Evolutionary conservation across 1,139 yeast genomes (phyloP).

Genomic region (Citeromyces siamensis): DNA sequence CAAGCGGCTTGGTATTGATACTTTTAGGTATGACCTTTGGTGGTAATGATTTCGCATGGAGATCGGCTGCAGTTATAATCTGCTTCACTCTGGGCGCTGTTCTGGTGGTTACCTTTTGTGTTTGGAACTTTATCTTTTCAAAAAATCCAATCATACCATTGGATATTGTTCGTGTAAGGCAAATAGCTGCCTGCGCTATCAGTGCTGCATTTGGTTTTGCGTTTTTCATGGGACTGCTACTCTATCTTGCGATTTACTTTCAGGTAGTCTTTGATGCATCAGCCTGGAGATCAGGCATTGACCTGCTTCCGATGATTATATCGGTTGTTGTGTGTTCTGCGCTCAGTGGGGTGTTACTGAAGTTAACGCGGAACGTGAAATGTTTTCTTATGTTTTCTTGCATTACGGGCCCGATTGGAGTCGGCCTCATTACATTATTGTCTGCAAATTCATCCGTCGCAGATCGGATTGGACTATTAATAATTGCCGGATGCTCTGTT

Average conservation of each 20-base stretch:
- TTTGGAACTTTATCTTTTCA: constrained; percentile 36
- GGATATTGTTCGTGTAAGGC: constrained; percentile 25
- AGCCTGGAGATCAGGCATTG: constrained; percentile 48
- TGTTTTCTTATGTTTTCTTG: constrained; percentile 33
- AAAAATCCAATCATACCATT: constrained; percentile 33
- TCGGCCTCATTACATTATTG: constrained; percentile 34
- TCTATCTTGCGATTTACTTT: constrained; percentile 41
- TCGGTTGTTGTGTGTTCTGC: constrained; percentile 34
- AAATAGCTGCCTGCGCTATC: constrained; percentile 24
- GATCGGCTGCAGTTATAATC: constrained; percentile 40
- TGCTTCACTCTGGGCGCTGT: constrained; percentile 43
- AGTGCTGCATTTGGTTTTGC: constrained; percentile 23
- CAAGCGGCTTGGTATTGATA: constrained; percentile 28
- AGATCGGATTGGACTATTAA: constrained; percentile 36
- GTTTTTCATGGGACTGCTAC: constrained; percentile 29
- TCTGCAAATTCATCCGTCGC: constrained; percentile 23
- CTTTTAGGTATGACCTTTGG: constrained; percentile 43
- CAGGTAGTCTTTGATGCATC: constrained; percentile 35
- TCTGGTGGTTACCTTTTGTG: constrained; percentile 23
- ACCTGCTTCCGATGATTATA: constrained; percentile 40
- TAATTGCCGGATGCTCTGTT: constrained; percentile 40
- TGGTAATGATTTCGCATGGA: constrained; percentile 33
- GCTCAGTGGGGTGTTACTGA: constrained; percentile 31
- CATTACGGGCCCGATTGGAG: constrained; percentile 33
- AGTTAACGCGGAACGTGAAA: constrained; percentile 34